Base-by-base conservation (phyloP, 139 green algal species). In the Haematococcus lacustris region DNA sequence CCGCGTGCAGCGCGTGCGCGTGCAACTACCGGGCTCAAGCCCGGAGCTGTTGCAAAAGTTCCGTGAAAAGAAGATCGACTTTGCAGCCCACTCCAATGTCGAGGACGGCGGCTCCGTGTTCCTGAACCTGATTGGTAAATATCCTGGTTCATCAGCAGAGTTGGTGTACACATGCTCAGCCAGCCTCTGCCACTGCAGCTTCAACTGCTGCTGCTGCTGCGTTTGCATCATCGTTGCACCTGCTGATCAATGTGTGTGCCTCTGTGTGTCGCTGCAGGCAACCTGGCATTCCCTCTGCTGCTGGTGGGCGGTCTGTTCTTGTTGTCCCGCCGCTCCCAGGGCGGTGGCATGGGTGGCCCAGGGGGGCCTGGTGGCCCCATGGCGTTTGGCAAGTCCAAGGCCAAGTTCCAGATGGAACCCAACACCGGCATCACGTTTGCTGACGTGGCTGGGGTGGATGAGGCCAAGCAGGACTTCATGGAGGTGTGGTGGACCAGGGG, bases 401-500 rank as follows among this genome's bases (percentile, higher is more conserved):
- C 95, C 57, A 96, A 96, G 79, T 99, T 99, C 83, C 90, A 97
- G 87, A 98, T 98, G 95, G 95, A 99, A 89, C 93, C 95, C 67
- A 99, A 98, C 88, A 99, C 95, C 23, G 95, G 95, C 64, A 83
- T 99, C 37, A 98, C 83, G 3, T 99, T 99, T 77, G 85, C 88
- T 69, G 95, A 99, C 66, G 95, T 99, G 17, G 95, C 95, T 23
- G 95, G 95, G 32, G 95, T 99, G 17, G 91, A 99, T 43, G 95
- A 99, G 87, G 95, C 95, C 26, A 99, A 99, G 88, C 82, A 95
- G 76, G 95, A 99, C 84, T 99, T 99, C 85, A 93, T 96, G 93
- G 95, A 99, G 88, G 86, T 93, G 41, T n/a, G n/a, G n/a, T n/a
- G n/a, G n/a, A n/a, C n/a, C n/a, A n/a, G n/a, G n/a, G n/a, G n/a